Percentiles rank a stretch among this genome's conserved stretches.
Evolutionary conservation across 176 grass and related monocot species (phyloP).

Genomic region (Carex cristatella): DNA sequence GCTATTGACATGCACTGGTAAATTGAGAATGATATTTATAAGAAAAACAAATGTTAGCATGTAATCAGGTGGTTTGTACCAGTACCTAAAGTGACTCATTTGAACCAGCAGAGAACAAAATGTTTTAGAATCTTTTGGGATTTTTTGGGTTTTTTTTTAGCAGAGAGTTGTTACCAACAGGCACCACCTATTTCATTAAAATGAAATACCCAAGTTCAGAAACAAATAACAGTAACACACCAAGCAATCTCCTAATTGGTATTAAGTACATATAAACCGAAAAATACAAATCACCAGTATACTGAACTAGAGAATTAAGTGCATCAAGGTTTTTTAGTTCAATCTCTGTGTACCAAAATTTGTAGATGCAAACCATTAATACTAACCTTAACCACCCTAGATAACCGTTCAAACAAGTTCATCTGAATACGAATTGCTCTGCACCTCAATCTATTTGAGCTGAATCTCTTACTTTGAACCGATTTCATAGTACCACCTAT

Average conservation of each 20-base stretch:
- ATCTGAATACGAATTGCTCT: conserved; percentile 47
- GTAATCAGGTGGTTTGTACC: neutral
- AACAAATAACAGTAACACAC: neutral
- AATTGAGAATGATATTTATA: neutral
- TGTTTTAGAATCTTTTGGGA: neutral
- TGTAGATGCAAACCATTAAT: neutral
- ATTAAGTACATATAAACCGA: neutral
- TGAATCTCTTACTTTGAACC: conserved; percentile 32
- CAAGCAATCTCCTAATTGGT: neutral
- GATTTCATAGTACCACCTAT: conserved; percentile 28
- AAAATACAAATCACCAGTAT: neutral
- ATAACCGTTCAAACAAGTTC: conserved; percentile 87
- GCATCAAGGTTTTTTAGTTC: neutral
- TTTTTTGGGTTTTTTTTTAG: neutral
- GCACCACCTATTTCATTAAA: neutral
- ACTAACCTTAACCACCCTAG: conserved; percentile 75
- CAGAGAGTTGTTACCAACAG: neutral
- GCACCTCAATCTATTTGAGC: conserved; percentile 52
- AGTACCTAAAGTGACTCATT: neutral
- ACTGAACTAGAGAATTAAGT: neutral
- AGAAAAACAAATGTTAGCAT: neutral
- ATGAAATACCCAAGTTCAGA: neutral
- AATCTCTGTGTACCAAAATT: neutral
- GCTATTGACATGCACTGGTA: neutral
- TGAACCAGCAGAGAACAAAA: neutral